Evolutionary conservation across 2,329 filamentous ascomycete species (phyloP).

Genomic region (Lasiodiplodia hormozganensis): DNA sequence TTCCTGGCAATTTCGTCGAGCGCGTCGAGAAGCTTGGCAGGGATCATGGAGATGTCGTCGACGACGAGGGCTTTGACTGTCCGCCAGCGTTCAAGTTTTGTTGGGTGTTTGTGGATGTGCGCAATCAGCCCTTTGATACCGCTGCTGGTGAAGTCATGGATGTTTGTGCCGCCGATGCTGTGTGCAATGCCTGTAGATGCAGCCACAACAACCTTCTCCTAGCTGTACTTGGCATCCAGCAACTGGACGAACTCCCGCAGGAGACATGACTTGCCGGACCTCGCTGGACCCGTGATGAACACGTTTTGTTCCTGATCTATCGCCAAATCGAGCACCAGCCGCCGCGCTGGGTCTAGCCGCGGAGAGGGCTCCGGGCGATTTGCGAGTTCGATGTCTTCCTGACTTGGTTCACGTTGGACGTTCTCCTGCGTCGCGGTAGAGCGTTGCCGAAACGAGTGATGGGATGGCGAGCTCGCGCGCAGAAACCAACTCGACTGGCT

Average conservation of each 20-base stretch:
- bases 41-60: conserved; percentile 72
- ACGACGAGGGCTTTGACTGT: conserved; percentile 61
- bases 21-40: conserved; percentile 61
- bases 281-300: conserved; percentile 70
- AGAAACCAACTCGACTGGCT: too few relatives aligned
- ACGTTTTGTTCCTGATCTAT: conserved; percentile 59
- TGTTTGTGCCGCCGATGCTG: conserved; percentile 63
- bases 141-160: conserved; percentile 62
- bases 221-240: conserved; percentile 38
- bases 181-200: conserved; percentile 67
- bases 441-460: not conserved
- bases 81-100: conserved; percentile 36
- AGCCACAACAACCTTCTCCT: conserved; percentile 47
- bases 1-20: conserved; percentile 58
- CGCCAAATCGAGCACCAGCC: conserved; percentile 59
- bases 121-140: not conserved
- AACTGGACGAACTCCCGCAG: conserved; percentile 56
- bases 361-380: too few relatives aligned
- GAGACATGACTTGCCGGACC: conserved; percentile 65
- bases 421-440: not conserved
- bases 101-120: conserved; percentile 29
- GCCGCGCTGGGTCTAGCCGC: conserved; percentile 29
- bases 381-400: not conserved
- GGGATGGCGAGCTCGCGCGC: not conserved
- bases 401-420: not conserved